Percentiles rank a stretch among this genome's conserved stretches.
Conservation (phyloP, 305 asterid species). For the Fraxinus floribunda region DNA sequence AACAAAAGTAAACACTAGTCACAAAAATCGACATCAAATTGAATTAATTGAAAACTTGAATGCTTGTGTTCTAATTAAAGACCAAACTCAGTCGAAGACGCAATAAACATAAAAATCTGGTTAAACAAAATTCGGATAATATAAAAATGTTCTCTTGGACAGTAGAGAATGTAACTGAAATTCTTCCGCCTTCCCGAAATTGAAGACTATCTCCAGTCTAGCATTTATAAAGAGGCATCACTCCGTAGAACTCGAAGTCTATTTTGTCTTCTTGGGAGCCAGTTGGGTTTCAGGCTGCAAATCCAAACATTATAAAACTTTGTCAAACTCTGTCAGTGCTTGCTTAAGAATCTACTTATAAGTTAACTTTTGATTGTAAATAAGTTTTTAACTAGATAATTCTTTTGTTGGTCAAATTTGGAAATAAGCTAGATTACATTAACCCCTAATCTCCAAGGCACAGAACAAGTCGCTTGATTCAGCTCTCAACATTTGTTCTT, state of each 20-base stretch:
- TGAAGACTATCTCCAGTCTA: background rate
- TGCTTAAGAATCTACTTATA: background rate
- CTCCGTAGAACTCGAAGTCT: slow-evolving; percentile 24
- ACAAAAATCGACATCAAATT: background rate
- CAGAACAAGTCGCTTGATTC: background rate
- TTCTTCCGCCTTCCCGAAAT: background rate
- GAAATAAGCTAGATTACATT: background rate
- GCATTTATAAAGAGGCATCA: background rate
- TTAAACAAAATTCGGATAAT: background rate
- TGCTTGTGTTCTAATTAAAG: background rate
- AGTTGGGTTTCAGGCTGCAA: slow-evolving; percentile 64
- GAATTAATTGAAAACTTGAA: background rate
- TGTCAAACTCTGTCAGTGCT: background rate
- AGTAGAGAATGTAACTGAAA: background rate
- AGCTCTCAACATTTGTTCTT: background rate
- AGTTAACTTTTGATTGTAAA: background rate
- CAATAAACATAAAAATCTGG: background rate
- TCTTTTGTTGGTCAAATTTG: background rate
- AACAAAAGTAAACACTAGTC: background rate
- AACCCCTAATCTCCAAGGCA: background rate
- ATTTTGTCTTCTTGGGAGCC: slow-evolving; percentile 50
- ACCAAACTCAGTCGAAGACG: background rate
- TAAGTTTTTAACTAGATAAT: background rate
- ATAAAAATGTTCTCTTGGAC: background rate
- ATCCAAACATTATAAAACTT: slow-evolving; percentile 8